Percentiles rank a stretch among this genome's conserved stretches.
These are phyloP conservation scores for Pestalotiopsis sp. DNA, from an alignment of 2,329 filamentous ascomycete genomes.

Conservation along the genomic window DNA sequence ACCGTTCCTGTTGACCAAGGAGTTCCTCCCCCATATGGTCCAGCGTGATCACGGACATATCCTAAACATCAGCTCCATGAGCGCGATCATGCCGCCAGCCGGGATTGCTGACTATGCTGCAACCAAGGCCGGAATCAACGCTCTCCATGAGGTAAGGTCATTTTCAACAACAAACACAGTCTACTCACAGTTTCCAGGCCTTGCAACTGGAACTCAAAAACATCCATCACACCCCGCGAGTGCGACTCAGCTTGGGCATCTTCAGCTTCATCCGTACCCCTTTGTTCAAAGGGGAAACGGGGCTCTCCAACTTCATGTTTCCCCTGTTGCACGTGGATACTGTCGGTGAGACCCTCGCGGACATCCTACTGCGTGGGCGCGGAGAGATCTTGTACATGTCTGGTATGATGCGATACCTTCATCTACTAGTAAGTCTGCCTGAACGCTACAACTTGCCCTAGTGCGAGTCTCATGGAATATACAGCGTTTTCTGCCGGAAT, in stretches of 20 bases:
- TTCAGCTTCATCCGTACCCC: constrained; percentile 3
- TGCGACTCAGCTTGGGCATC: neutral
- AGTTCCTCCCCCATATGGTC: neutral
- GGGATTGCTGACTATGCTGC: neutral
- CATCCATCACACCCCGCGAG: neutral
- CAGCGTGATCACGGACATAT: neutral
- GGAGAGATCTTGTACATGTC: neutral
- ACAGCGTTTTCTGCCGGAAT: neutral
- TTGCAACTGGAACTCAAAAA: neutral
- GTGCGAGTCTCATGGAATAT: neutral
- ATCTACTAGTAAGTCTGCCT: neutral
- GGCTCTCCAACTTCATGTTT: neutral
- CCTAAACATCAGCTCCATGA: neutral
- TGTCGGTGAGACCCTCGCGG: neutral
- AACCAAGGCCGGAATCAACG: neutral
- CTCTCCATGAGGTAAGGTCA: neutral
- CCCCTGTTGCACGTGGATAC: neutral
- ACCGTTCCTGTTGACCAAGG: neutral
- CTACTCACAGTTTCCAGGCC: neutral
- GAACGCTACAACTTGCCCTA: neutral
- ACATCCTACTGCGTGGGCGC: neutral
- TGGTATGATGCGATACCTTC: neutral
- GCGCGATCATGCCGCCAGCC: neutral
- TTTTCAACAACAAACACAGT: neutral
- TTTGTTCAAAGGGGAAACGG: neutral